Evolutionary conservation across 176 grass and related monocot genomes (phyloP), one percentile per base, ranked within the genome.

Genomic region (Rhynchospora pubera): DNA sequence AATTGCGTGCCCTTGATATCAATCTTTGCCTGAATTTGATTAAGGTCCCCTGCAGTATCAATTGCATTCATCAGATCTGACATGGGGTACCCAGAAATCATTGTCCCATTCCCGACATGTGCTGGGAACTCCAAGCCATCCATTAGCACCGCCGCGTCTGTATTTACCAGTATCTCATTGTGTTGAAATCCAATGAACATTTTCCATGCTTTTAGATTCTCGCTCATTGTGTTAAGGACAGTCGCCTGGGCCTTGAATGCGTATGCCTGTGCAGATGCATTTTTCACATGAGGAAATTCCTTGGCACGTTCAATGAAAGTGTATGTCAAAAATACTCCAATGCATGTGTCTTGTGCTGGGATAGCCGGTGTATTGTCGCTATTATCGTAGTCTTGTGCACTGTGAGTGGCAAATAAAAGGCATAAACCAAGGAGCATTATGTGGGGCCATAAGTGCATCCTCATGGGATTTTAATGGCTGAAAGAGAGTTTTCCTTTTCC

Each of bases 181-280:
- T 95, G 89, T 85, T 99, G 96, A 76, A 95, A 99, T 16, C 91
- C 92, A 28, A 99, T 90, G 83, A 95, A 99, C 86, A 99, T 85
- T 44, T 86, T 91, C 92, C 96, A 99, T 47, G 85, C 87, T 71
- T 86, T 79, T 83, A 97, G 92, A 84, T 97, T 90, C 34, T 85
- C 48, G 11, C 71, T 19, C 92, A 97, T 94, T 2, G 94, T 91
- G 87, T 97, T 97, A 48, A 97, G 81, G 65, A 94, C 83, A 14
- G 65, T 77, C 7, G 85, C 94, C 66, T 56, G 21, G 26, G 92
- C 87, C 86, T 83, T 92, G 92, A 97, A 97, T 45, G 92, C 90
- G 78, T 91, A 99, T 28, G 96, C 70, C 89, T 99, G 96, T 57
- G 96, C 96, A 77, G 96, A 88, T 53, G 91, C 86, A 57, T 99